Evolutionary conservation across 2,329 filamentous ascomycete species (phyloP), one percentile per base, ranked within the genome.

Genomic region (Aspergillus carbonarius): DNA sequence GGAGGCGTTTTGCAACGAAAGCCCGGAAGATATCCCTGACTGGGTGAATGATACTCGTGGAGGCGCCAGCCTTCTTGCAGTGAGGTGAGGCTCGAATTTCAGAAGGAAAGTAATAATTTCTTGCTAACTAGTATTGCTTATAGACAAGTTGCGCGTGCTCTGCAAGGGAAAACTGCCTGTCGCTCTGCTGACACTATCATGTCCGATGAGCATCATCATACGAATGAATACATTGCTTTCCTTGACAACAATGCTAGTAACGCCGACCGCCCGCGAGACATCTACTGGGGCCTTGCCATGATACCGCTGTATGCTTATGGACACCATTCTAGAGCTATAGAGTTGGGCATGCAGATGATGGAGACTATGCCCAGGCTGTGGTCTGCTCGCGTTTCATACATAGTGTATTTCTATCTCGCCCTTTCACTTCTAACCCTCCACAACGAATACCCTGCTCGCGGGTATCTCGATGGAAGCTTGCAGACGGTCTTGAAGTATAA

Each of bases 111-210:
- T 34, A 12, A 18, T 5, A 13, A n/a, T 30, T 10, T 3, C 1
- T 30, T 53, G 32, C 49, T 66, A 51, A 63, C 59, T 10, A 10
- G 46, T 37, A 32, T 27, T 48, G 9, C 7, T 25, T 57, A 57
- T 54, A 73, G 76, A 60, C 85, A 88, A 72, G 82, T 82, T 54
- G 74, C 78, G 10, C 78, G 84, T 57, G 85, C 85, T 12, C 68
- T 88, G 15, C 84, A 87, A 69, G 86, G 86, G 25, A 88, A 87
- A 66, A 88, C 86, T 0, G 73, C 76, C 3, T 76, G 73, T 44
- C 72, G 75, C n/a, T 71, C 74, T 39, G 71, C 82, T 5, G 73
- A 80, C 2, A 74, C 76, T 17, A 70, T 87, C 6, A 74, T 88
- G 63, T 80, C 78, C 37, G 85, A 88, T 60, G 71, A 79, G 9